A percentile compares a stretch with the other conserved stretches of the same genome.
These are phyloP conservation scores for Chernovozyma sophiae-reginae DNA, from an alignment of 1,139 yeast species.

Conservation along the genomic window DNA sequence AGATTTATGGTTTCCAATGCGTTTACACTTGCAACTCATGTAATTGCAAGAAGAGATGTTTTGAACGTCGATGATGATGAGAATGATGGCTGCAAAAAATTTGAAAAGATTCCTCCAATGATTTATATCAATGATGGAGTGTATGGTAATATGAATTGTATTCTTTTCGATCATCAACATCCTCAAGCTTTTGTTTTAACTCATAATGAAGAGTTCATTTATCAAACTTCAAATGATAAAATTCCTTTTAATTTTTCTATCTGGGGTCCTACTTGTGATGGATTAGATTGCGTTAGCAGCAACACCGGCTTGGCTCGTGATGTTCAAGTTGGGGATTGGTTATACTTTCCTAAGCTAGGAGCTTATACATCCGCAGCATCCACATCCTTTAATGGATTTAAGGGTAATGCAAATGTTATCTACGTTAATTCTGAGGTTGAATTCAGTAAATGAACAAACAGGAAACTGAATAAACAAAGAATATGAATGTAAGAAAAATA, in stretches of 20 bases:
- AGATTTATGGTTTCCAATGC: constrained; percentile 84
- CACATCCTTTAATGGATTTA: constrained; percentile 85
- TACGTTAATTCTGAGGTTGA: constrained; percentile 47
- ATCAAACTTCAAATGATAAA: constrained; percentile 28
- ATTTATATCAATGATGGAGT: constrained; percentile 92
- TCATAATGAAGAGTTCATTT: constrained; percentile 47
- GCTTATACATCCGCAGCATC: constrained; percentile 95
- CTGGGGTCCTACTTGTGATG: constrained; percentile 99
- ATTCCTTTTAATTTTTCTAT: constrained; percentile 49
- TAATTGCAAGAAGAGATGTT: constrained; percentile 73
- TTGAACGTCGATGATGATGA: constrained; percentile 10
- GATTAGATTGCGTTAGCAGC: constrained; percentile 76
- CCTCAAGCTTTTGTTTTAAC: constrained; percentile 68
- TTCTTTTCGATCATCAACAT: constrained; percentile 84
- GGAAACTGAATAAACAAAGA: no score
- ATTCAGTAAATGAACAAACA: no score
- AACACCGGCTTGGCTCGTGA: constrained; percentile 51
- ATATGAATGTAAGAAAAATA: no score
- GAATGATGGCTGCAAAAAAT: not conserved
- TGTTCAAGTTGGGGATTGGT: constrained; percentile 86
- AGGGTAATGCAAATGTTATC: constrained; percentile 53
- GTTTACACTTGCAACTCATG: constrained; percentile 78
- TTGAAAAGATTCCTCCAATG: constrained; percentile 29
- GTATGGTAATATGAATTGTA: constrained; percentile 92
- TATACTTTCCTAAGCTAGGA: constrained; percentile 78